Base-by-base conservation (phyloP, 345 rosid species). In the Clarkia xantiana region DNA sequence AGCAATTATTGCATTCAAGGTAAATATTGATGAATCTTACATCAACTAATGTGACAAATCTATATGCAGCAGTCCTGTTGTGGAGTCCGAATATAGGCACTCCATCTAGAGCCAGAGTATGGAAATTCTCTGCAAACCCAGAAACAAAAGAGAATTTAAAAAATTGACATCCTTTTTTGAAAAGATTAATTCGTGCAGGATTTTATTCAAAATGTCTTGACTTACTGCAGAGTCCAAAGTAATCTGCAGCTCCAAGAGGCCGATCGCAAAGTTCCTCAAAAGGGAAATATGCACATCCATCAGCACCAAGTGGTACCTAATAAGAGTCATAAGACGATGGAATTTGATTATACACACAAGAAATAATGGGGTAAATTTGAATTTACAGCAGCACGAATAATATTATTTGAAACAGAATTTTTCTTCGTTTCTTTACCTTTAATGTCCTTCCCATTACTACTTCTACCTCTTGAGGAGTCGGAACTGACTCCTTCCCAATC, bases 161-260 rank as follows among this genome's bases (percentile, higher is more conserved):
- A 18, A 12, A 3, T 11, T 52, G 14, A 16, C 40, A 8, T 14
- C 15, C 15, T 47, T 45, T 11, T 46, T 2, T n/a, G n/a, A n/a
- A n/a, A n/a, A n/a, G n/a, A n/a, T n/a, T n/a, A n/a, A n/a, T n/a
- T n/a, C n/a, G n/a, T n/a, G n/a, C n/a, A n/a, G n/a, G n/a, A n/a
- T n/a, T n/a, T n/a, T n/a, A n/a, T n/a, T n/a, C n/a, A n/a, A n/a
- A 49, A 41, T 10, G 52, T 3, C 66, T 59, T n/a, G 49, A 74
- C 98, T 78, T 73, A 91, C 98, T 91, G 73, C 67, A 91, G 56
- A 91, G 70, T 59, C 98, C 98, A 47, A 91, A 80, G 67, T 91
- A 91, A 63, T 91, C 98, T 1, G 98, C 96, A 64, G 98, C 90
- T 61, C 98, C 96, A 39, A 91, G 95, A 57, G 98, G 98, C 49